Conservation (phyloP, 495 filamentous ascomycete genomes). For the Umbilicaria muhlenbergii region DNA sequence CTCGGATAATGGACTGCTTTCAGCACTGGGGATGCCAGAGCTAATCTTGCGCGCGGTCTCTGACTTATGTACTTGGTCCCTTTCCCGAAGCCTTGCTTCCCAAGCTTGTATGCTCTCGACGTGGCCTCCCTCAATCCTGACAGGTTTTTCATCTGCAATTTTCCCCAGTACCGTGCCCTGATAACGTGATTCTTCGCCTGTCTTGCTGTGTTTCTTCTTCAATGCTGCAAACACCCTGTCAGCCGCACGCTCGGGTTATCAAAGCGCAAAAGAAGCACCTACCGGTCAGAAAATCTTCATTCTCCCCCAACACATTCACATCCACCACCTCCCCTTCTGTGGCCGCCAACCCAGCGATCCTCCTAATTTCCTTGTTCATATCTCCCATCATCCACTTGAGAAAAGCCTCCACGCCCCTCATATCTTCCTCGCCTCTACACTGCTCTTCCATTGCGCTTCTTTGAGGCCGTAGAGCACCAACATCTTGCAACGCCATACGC, state of each 20-base stretch:
- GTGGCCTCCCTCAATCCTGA: conserved; percentile 57
- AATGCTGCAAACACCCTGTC: conserved; percentile 27
- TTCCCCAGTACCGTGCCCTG: conserved; percentile 65
- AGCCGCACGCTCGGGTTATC: not conserved
- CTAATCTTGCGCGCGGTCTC: too few species aligned
- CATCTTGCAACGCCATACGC: conserved; percentile 65
- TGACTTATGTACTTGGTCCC: not conserved
- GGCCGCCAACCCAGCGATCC: conserved; percentile 41
- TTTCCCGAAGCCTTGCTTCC: conserved; percentile 17
- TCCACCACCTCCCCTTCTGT: conserved; percentile 22
- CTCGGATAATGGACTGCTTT: too few species aligned
- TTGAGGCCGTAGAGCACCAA: conserved; percentile 51
- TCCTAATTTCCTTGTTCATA: conserved; percentile 53
- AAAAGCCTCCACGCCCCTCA: conserved; percentile 56
- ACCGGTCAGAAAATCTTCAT: conserved; percentile 62
- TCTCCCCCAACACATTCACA: conserved; percentile 32
- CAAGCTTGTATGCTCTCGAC: conserved; percentile 53
- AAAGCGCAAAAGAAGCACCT: conserved; percentile 6
- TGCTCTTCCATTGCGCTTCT: conserved; percentile 40
- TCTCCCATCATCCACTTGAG: conserved; percentile 56
- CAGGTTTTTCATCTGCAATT: conserved; percentile 43
- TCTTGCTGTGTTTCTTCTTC: conserved; percentile 76
- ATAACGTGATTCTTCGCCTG: conserved; percentile 65
- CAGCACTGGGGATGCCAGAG: too few species aligned
- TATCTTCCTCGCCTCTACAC: conserved; percentile 49